phyloP scores from a whole-genome alignment of 75 land plant genomes.

The Cupressus sempervirens region DNA sequence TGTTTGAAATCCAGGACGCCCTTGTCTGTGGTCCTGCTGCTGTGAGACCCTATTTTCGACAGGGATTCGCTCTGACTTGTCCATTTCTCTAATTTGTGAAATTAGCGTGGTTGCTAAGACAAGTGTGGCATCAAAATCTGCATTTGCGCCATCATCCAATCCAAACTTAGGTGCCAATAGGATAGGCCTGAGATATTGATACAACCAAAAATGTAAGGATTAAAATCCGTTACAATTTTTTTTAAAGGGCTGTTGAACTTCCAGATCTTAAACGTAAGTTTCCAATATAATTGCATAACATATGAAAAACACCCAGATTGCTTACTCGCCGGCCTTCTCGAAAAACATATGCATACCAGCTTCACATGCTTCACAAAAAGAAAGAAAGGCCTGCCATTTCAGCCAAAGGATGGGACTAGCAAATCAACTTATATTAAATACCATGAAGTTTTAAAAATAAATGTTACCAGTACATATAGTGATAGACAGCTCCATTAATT shows the following conservation, averaged over 20 bases:
- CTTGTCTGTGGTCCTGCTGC: constrained; percentile 19
- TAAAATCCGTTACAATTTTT: neutral
- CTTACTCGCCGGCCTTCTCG: constrained; percentile 98
- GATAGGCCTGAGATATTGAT: constrained; percentile 62
- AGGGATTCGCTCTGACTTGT: constrained; percentile 32
- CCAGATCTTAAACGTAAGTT: neutral
- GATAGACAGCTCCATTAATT: neutral
- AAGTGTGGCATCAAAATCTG: constrained; percentile 88
- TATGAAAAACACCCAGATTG: neutral
- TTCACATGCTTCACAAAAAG: constrained; percentile 94
- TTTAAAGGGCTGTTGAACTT: neutral
- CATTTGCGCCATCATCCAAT: constrained; percentile 70
- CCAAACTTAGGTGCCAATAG: constrained; percentile 94
- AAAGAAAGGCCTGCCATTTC: constrained; percentile 73
- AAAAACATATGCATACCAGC: constrained; percentile 88
- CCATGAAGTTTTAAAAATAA: neutral
- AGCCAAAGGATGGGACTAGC: neutral
- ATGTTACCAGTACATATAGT: constrained; percentile 13
- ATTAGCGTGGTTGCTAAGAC: constrained; percentile 92
- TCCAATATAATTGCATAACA: neutral
- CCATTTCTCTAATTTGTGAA: constrained; percentile 62
- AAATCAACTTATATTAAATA: neutral
- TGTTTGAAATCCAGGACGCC: constrained; percentile 15
- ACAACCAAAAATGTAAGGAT: neutral
- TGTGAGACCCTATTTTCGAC: constrained; percentile 18